These are phyloP conservation scores for Conticribra guillardii DNA, from an alignment of 108 stramenopile species.

Conservation along the genomic window DNA sequence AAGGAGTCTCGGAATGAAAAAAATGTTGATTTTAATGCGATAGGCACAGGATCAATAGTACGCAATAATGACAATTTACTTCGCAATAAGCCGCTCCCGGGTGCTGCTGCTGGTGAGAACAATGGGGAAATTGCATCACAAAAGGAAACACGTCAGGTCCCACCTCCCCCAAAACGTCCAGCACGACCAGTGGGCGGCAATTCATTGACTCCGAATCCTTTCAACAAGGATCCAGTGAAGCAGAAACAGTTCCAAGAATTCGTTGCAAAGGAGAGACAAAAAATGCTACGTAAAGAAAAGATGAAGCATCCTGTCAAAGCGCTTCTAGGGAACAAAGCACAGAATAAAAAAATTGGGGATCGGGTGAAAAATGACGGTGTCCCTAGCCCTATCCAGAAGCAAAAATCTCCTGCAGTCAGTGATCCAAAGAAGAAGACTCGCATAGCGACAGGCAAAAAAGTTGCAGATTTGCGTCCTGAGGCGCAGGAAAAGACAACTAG, in stretches of 20 bases:
- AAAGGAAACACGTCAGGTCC: neutral
- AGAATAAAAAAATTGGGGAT: neutral
- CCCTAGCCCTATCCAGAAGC: constrained; percentile 20
- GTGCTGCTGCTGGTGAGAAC: too few relatives aligned
- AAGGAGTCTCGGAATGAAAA: too few relatives aligned
- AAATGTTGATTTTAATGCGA: too few relatives aligned
- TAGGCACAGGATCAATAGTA: too few relatives aligned
- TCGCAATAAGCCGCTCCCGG: too few relatives aligned
- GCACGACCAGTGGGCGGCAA: neutral
- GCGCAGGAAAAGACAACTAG: constrained; percentile 25
- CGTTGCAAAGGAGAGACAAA: constrained; percentile 2
- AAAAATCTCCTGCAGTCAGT: constrained; percentile 19
- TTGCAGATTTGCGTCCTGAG: constrained; percentile 34
- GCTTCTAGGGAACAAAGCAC: neutral
- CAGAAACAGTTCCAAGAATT: neutral
- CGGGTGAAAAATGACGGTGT: neutral
- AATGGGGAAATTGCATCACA: neutral
- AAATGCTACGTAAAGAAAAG: constrained; percentile 10
- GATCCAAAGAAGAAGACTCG: neutral
- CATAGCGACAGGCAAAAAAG: neutral
- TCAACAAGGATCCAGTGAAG: neutral
- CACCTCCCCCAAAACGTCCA: neutral
- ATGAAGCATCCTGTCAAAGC: constrained; percentile 12
- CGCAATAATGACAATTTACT: too few relatives aligned
- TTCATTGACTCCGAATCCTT: neutral